Evolutionary conservation across 352 stramenopile species (phyloP), one percentile per base, ranked within the genome.

Genomic region (Thraustochytrium striatum): DNA sequence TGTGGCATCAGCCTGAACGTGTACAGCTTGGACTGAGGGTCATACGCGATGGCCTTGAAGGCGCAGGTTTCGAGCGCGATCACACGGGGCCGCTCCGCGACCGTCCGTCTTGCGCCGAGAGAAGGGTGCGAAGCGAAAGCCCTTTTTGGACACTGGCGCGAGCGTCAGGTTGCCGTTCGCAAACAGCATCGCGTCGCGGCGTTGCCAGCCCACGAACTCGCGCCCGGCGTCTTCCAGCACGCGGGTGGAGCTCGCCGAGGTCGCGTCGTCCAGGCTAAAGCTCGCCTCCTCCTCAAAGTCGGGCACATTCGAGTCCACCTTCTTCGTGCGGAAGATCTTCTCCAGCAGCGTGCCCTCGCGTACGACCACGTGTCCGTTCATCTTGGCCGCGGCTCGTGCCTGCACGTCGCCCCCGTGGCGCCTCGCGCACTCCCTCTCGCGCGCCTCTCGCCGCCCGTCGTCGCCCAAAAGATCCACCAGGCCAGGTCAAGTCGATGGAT

Each of bases 321-420:
- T 25, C 57, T 13, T 38, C 28, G 41, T 13, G 28, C 8, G 55
- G 32, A 61, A 72, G 38, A 36, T 16, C 72, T 73, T 72, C 59
- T 72, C 72, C 9, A 72, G 39, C 55, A 81, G 59, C 25, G 32
- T 61, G 0, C 72, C 72, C 43, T 61, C 72, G 30, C 72, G 72
- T 30, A 72, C 58, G 25, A 72, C 43, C 57, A 58, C 72, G 32
- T 72, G 72, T 52, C 85, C 84, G 65, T 83, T 84, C 35, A 47
- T 79, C 1, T 85, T 85, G 53, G 81, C 70, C 47, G 68, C 47
- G 30, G 16, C 1, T 69, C 43, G 30, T 32, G 91, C 93, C 84
- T 93, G 92, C 73, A 92, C 87, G 7, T 88, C 89, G 79, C n/a
- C n/a, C n/a, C n/a, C n/a, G n/a, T n/a, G n/a, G n/a, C n/a, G n/a